Evolutionary conservation across 305 asterid species (phyloP).

Genomic region (Nicotiana rustica): DNA sequence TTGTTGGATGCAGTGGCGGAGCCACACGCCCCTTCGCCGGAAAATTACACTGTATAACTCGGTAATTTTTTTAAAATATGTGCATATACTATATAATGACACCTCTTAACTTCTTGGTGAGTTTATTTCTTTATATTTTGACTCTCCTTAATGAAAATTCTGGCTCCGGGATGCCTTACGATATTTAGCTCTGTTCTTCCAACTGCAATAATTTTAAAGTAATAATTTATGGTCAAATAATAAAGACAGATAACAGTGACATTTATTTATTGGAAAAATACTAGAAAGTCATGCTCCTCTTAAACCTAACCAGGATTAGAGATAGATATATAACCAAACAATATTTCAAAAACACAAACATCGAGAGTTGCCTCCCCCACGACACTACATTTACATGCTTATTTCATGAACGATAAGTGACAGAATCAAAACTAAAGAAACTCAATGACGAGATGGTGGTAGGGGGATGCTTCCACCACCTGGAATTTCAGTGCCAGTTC

Average conservation of each 20-base stretch:
- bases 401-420: not conserved
- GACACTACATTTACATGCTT: constrained; percentile 4
- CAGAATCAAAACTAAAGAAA: not conserved
- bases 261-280: constrained; percentile 2
- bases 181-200: too few species aligned
- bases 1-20: not conserved
- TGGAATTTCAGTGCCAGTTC: constrained; percentile 46
- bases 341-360: not conserved
- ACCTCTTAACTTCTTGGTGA: too few species aligned
- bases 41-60: too few species aligned
- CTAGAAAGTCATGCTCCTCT: not conserved
- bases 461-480: constrained; percentile 48
- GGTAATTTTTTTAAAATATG: too few species aligned
- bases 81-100: too few species aligned
- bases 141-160: too few species aligned
- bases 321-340: too few species aligned
- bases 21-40: too few species aligned
- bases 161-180: too few species aligned
- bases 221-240: not conserved
- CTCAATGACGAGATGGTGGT: constrained; percentile 57
- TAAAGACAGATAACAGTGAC: not conserved
- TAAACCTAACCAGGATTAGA: too few species aligned
- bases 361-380: not conserved
- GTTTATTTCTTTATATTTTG: too few species aligned
- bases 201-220: not conserved